Percentiles rank a stretch among this genome's conserved stretches.
Conservation (phyloP, 192 early-diverging fungal species). For the Umbelopsis sp. region DNA sequence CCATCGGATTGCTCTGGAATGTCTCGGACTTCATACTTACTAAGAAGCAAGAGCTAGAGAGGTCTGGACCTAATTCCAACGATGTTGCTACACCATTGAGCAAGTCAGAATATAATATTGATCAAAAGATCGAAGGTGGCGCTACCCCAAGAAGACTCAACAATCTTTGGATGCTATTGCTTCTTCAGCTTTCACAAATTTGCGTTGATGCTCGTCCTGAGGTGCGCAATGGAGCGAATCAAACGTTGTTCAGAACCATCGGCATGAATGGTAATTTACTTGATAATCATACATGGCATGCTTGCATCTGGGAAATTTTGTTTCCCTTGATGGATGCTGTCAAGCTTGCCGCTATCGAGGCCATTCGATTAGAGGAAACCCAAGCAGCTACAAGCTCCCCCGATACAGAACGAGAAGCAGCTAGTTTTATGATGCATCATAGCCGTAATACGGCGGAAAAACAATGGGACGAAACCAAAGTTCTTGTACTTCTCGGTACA, state of each 20-base stretch:
- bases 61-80: slow-evolving; percentile 4
- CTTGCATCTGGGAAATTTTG: slow-evolving; percentile 85
- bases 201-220: slow-evolving; percentile 88
- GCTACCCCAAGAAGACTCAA: slow-evolving; percentile 45
- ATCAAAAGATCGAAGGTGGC: slow-evolving; percentile 42
- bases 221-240: slow-evolving; percentile 92
- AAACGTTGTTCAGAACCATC: slow-evolving; percentile 93
- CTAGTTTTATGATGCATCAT: slow-evolving; percentile 55
- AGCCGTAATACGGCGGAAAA: slow-evolving; percentile 67
- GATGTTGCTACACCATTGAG: slow-evolving; percentile 1
- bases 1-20: slow-evolving; percentile 91
- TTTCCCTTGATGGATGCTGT: slow-evolving; percentile 80
- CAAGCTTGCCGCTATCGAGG: slow-evolving; percentile 52
- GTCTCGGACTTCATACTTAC: slow-evolving; percentile 88
- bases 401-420: slow-evolving; percentile 38
- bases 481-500: slow-evolving; percentile 71
- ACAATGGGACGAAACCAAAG: slow-evolving; percentile 91
- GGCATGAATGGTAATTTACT: slow-evolving; percentile 83
- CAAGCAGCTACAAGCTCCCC: slow-evolving; percentile 36
- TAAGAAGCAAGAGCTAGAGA: slow-evolving; percentile 56
- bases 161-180: slow-evolving; percentile 88
- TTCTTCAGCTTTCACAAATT: slow-evolving; percentile 78
- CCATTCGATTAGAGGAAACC: slow-evolving; percentile 27
- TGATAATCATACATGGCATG: slow-evolving; percentile 75
- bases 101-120: slow-evolving; percentile 38